Evolutionary conservation across 2,329 filamentous ascomycete species (phyloP), one percentile per base, ranked within the genome.

Genomic region (Mycosphaerella arachidis): DNA sequence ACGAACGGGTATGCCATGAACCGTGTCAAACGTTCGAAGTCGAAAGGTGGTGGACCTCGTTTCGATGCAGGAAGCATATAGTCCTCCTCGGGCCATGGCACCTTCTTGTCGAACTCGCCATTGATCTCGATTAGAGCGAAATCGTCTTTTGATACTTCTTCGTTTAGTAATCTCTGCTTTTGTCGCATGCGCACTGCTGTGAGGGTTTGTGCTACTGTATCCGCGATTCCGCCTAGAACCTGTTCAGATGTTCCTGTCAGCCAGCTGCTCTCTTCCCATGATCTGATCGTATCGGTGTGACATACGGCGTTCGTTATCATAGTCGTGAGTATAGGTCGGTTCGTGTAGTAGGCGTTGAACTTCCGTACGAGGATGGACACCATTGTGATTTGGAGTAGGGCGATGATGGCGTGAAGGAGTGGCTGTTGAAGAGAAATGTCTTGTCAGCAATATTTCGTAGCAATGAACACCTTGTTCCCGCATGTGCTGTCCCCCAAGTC

Each of bases 1-100:
- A 89, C 84, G 78, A 97, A 97, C 73, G 92, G 92, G 75, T 97
- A 99, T 5, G 90, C 89, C 91, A 97, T 97, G 80, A 97, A 99
- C 52, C 94, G 84, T 1, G 91, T 93, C 64, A 97, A 81, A 53
- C 94, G 86, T 78, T 97, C 94, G 70, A 97, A 97, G 76, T 99
- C 93, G 72, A 99, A 97, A 0, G 91, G 86, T 3, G 91, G 89
- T 30, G 92, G 90, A 0, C 88, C 81, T 10, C 74, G 71, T 68
- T 82, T 84, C 18, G 76, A 76, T 13, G 66, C 63, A 33, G 85
- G 81, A 58, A 86, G 84, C 55, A 92, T 86, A 50, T 91, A 77
- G 48, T 92, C 90, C 54, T 81, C 80, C 46, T 82, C 69, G 76
- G 84, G 77, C 72, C 81, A 84, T 0, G 89, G 86, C 71, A 89